These are phyloP conservation scores for Mortierella sp. DNA, from an alignment of 371 early-diverging fungal species.

Conservation along the genomic window DNA sequence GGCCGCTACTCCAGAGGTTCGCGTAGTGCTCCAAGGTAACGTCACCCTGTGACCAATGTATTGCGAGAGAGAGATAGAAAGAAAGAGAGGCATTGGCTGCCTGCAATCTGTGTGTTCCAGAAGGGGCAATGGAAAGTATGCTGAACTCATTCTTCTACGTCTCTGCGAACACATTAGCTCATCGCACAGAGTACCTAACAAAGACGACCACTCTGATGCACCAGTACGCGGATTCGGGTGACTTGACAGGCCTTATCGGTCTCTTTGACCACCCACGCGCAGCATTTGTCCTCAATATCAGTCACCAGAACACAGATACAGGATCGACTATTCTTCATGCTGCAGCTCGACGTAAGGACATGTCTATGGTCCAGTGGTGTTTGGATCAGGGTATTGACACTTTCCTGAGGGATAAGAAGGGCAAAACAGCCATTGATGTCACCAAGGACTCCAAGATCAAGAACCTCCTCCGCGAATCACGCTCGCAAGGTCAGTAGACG, in stretches of 20 bases:
- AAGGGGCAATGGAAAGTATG: not conserved
- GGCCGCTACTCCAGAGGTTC: slow-evolving; percentile 52
- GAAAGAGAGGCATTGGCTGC: not conserved
- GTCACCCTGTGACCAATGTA: no score
- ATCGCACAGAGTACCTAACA: slow-evolving; percentile 52
- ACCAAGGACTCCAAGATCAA: slow-evolving; percentile 63
- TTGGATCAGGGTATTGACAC: slow-evolving; percentile 78
- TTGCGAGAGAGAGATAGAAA: not conserved
- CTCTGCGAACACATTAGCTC: slow-evolving; percentile 23
- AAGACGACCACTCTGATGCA: slow-evolving; percentile 47
- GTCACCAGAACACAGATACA: slow-evolving; percentile 64
- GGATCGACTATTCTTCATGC: slow-evolving; percentile 74
- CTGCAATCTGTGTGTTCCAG: not conserved
- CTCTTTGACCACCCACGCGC: slow-evolving; percentile 59
- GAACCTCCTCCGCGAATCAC: slow-evolving; percentile 63
- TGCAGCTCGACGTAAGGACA: slow-evolving; percentile 66
- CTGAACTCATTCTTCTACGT: not conserved
- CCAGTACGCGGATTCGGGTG: slow-evolving; percentile 44
- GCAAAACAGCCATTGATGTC: slow-evolving; percentile 69
- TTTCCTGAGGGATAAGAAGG: slow-evolving; percentile 71
- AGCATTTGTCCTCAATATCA: slow-evolving; percentile 66
- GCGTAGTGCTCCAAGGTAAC: slow-evolving; percentile 50
- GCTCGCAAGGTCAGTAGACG: slow-evolving; percentile 39
- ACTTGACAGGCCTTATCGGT: slow-evolving; percentile 49
- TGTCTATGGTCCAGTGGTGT: slow-evolving; percentile 72